Base-by-base conservation (phyloP, 495 filamentous ascomycete species). In the Penicillium paradoxum region DNA sequence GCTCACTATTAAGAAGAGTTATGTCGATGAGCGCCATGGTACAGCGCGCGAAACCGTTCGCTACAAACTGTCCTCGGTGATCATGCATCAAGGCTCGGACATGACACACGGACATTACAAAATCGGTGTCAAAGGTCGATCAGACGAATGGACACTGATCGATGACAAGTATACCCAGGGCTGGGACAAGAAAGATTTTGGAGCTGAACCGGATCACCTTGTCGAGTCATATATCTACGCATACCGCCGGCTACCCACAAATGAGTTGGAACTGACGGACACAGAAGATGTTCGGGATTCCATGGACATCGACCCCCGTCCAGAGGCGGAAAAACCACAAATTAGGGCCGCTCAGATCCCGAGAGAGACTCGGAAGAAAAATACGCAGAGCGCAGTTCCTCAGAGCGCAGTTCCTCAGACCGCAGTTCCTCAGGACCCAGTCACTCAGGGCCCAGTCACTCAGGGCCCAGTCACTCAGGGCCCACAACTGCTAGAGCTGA, bases 51-150 rank as follows among this genome's bases (percentile, higher is more conserved):
- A 25, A 47, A 6, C 6, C 21, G 22, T 62, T 25, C 4, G 36
- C 6, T 74, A 74, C 50, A 58, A 67, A 33, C 55, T 72, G 13
- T 62, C 57, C 24, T 47, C 56, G 2, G 53, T 70, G 30, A 53
- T 70, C 8, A 55, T 67, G 27, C 72, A 75, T 49, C 3, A 22
- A 0, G 68, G 62, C 14, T 1, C 10, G 0, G 27, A 9, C 2
- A 49, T 45, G 2, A 8, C 49, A 0, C 0, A n/a, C 0, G 75
- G 70, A 4, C 70, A 75, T 43, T 74, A 74, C 43, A 58, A 27
- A 5, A 47, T 51, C 29, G 55, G 46, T 22, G 62, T 66, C 21
- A 70, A 61, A 46, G 51, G 53, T 7, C 57, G 55, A 7, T 46
- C 40, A 18, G 54, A 38, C 1, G 24, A 22, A 14, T 75, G 73